These are phyloP conservation scores for Fusarium veterinarium DNA, from an alignment of 2,329 filamentous ascomycete species.

Conservation along the genomic window DNA sequence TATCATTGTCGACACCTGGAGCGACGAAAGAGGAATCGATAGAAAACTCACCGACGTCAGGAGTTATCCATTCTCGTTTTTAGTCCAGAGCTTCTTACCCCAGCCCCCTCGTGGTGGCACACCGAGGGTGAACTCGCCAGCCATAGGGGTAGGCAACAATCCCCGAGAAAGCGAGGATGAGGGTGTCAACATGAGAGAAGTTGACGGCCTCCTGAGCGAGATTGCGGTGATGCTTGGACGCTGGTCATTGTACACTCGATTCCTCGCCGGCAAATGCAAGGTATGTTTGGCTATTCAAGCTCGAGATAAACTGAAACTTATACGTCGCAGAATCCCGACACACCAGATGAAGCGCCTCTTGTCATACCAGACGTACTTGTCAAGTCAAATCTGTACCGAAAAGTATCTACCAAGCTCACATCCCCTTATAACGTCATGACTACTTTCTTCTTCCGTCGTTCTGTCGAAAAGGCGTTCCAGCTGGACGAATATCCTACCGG, in stretches of 20 bases:
- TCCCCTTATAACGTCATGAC: constrained; percentile 91
- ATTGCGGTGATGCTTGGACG: constrained; percentile 91
- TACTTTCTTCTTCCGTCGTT: constrained; percentile 95
- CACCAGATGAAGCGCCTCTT: constrained; percentile 66
- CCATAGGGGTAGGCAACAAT: constrained; percentile 65
- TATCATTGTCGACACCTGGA: constrained; percentile 95
- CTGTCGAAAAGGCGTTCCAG: constrained; percentile 97
- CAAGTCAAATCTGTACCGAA: constrained; percentile 83
- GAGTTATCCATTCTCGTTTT: constrained; percentile 96
- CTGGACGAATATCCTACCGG: constrained; percentile 88
- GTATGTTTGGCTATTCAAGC: constrained; percentile 58
- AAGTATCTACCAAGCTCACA: constrained; percentile 79
- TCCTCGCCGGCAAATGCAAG: constrained; percentile 86
- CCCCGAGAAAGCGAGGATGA: constrained; percentile 83
- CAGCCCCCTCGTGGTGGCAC: constrained; percentile 73
- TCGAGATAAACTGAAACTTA: constrained; percentile 17
- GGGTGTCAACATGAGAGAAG: constrained; percentile 94
- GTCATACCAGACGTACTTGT: constrained; percentile 78
- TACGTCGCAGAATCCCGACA: constrained; percentile 59
- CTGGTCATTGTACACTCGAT: constrained; percentile 93
- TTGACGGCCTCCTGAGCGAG: constrained; percentile 88
- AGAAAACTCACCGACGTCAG: constrained; percentile 93
- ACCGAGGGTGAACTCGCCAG: constrained; percentile 81
- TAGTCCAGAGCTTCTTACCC: constrained; percentile 92
- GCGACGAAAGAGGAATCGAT: constrained; percentile 86